phyloP scores from a whole-genome alignment of 1,139 yeast species.

The Blastobotrys indianensis region DNA sequence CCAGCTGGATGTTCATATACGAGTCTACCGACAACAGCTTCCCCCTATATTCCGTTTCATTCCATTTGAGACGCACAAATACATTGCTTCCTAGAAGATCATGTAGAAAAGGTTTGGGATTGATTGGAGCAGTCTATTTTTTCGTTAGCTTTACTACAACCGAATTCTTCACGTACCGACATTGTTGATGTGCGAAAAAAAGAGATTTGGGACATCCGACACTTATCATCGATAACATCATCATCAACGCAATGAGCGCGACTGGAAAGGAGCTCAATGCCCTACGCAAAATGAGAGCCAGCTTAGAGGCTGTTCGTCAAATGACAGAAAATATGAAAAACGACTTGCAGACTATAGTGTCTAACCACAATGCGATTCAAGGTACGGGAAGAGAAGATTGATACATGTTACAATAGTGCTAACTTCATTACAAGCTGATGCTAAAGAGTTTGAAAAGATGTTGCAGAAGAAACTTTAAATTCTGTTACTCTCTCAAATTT shows the following conservation, averaged over 20 bases:
- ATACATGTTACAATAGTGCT: background rate
- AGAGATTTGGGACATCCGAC: background rate
- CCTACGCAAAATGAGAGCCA: conserved; percentile 19
- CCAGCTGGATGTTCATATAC: conserved; percentile 84
- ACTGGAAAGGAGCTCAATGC: conserved; percentile 13
- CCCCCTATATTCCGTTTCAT: conserved; percentile 85
- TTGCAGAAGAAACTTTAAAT: background rate
- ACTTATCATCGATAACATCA: background rate
- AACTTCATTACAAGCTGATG: conserved; percentile 1
- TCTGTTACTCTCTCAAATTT: conserved; percentile 1
- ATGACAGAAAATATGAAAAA: conserved; percentile 26
- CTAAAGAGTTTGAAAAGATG: conserved; percentile 1
- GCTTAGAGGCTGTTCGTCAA: conserved; percentile 23
- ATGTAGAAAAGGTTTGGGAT: conserved; percentile 87
- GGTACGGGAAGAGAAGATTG: background rate
- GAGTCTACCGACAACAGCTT: conserved; percentile 77
- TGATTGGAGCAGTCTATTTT: conserved; percentile 62
- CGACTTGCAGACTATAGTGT: conserved; percentile 20
- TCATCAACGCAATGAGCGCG: background rate
- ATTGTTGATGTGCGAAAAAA: background rate
- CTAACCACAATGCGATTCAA: conserved; percentile 20
- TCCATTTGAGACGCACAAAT: conserved; percentile 89
- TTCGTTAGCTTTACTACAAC: background rate
- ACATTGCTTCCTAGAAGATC: conserved; percentile 65
- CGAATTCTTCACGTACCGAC: conserved; percentile 4